phyloP scores from a whole-genome alignment of 2,329 filamentous ascomycete genomes.

The Alternaria infectoria region DNA sequence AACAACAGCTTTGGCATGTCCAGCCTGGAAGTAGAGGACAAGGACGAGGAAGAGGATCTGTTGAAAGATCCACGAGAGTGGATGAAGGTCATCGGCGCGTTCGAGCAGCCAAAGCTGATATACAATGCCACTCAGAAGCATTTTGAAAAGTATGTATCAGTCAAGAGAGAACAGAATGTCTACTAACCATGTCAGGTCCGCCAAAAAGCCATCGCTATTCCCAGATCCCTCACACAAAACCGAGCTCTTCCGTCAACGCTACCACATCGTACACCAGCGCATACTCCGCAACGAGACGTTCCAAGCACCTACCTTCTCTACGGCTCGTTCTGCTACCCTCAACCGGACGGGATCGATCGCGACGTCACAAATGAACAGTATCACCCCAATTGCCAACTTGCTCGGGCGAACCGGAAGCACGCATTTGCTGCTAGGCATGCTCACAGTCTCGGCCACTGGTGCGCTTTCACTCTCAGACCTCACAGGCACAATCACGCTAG shows the following conservation, averaged over 20 bases:
- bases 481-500: slow-evolving; percentile 84
- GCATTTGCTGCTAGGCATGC: slow-evolving; percentile 85
- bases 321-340: slow-evolving; percentile 58
- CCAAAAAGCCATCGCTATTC: slow-evolving; percentile 57
- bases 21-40: slow-evolving; percentile 58
- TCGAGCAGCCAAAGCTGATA: slow-evolving; percentile 79
- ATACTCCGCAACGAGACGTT: slow-evolving; percentile 93
- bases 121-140: slow-evolving; percentile 87
- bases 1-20: slow-evolving; percentile 68
- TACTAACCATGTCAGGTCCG: slow-evolving; percentile 42
- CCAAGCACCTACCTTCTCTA: slow-evolving; percentile 77
- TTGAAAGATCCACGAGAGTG: slow-evolving; percentile 76
- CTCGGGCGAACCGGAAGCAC: slow-evolving; percentile 80
- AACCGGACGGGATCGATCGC: slow-evolving; percentile 64
- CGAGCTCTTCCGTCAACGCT: slow-evolving; percentile 83
- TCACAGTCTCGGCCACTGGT: slow-evolving; percentile 81
- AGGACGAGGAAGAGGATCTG: slow-evolving; percentile 64
- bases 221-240: slow-evolving; percentile 84
- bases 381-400: slow-evolving; percentile 82
- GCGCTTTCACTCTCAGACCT: slow-evolving; percentile 83
- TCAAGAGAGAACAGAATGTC: fast-evolving
- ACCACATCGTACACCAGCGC: slow-evolving; percentile 90
- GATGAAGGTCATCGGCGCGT: slow-evolving; percentile 83
- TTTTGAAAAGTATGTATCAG: slow-evolving; percentile 71
- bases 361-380: slow-evolving; percentile 70